A percentile compares a stretch with the other conserved stretches of the same genome.
phyloP scores from a whole-genome alignment of 805 yeast species.

The Cyberlindnera bimundalis region DNA sequence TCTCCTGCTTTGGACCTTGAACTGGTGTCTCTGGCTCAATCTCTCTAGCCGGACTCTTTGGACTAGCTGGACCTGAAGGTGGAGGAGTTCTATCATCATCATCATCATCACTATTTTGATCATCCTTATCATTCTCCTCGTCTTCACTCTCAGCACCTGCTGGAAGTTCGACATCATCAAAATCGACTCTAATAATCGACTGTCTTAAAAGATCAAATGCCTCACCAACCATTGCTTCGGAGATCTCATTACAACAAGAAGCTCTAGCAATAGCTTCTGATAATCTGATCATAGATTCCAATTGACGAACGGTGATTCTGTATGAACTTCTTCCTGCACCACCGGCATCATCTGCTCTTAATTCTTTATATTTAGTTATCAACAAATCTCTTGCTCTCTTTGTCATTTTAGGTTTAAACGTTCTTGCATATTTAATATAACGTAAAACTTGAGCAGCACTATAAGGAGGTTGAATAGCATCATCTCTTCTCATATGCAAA shows the following conservation, averaged over 20 bases:
- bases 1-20: conserved; percentile 5
- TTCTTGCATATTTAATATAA: conserved; percentile 86
- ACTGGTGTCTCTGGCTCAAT: not conserved
- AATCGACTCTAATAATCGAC: conserved; percentile 89
- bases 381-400: conserved; percentile 74
- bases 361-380: conserved; percentile 76
- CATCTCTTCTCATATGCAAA: conserved; percentile 86
- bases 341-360: conserved; percentile 87
- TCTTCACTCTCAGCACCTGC: conserved; percentile 45
- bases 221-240: conserved; percentile 85
- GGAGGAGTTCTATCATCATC: conserved; percentile 7
- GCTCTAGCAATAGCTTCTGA: conserved; percentile 97
- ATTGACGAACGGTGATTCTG: conserved; percentile 94
- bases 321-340: conserved; percentile 83
- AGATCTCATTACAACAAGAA: conserved; percentile 64
- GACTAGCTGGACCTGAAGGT: no score
- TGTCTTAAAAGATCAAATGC: conserved; percentile 88
- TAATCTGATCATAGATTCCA: conserved; percentile 89
- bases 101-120: conserved; percentile 9
- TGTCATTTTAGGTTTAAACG: conserved; percentile 87
- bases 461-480: conserved; percentile 85
- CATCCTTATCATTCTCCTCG: conserved; percentile 38
- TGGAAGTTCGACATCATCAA: conserved; percentile 84
- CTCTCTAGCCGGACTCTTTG: no score
- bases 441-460: conserved; percentile 84